Conservation (phyloP, 768 basidiomycete species). For the Termitomyces sp. region DNA sequence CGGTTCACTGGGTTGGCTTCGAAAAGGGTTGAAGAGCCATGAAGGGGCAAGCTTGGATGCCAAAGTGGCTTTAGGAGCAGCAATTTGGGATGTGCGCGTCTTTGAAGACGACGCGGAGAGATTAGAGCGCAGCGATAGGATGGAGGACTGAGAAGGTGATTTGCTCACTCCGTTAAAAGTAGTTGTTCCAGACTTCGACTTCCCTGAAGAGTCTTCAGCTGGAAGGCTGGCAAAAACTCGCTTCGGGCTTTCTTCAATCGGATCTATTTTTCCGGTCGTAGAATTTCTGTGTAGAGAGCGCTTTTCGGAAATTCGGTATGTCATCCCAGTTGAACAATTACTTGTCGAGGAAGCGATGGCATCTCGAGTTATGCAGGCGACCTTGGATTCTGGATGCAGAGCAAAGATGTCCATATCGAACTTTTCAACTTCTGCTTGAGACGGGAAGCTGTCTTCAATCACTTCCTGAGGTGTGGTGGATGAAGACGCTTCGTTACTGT, state of each 20-base stretch:
- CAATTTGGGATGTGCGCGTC: conserved; percentile 19
- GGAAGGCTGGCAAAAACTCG: conserved; percentile 47
- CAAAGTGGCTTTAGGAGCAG: conserved; percentile 32
- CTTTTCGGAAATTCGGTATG: conserved; percentile 35
- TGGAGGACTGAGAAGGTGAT: conserved; percentile 65
- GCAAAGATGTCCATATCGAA: conserved; percentile 73
- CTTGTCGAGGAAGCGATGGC: conserved; percentile 37
- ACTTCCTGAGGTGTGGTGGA: conserved; percentile 29
- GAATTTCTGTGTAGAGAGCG: conserved; percentile 48
- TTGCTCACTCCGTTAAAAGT: conserved; percentile 38
- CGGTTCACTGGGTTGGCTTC: conserved; percentile 57
- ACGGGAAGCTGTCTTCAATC: conserved; percentile 29
- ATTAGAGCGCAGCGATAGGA: conserved; percentile 49
- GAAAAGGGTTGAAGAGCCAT: conserved; percentile 79
- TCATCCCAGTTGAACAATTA: conserved; percentile 26
- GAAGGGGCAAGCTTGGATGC: conserved; percentile 63
- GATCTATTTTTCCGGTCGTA: conserved; percentile 41
- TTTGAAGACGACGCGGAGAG: conserved; percentile 44
- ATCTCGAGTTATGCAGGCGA: conserved; percentile 24
- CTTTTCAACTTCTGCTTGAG: conserved; percentile 58
- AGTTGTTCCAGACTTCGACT: conserved; percentile 9
- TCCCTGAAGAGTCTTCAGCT: conserved; percentile 30
- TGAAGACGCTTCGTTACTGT: conserved; percentile 22
- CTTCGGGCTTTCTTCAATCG: conserved; percentile 71
- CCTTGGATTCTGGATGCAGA: conserved; percentile 34